Evolutionary conservation across 805 yeast genomes (phyloP).

Genomic region (Candida michaelii): DNA sequence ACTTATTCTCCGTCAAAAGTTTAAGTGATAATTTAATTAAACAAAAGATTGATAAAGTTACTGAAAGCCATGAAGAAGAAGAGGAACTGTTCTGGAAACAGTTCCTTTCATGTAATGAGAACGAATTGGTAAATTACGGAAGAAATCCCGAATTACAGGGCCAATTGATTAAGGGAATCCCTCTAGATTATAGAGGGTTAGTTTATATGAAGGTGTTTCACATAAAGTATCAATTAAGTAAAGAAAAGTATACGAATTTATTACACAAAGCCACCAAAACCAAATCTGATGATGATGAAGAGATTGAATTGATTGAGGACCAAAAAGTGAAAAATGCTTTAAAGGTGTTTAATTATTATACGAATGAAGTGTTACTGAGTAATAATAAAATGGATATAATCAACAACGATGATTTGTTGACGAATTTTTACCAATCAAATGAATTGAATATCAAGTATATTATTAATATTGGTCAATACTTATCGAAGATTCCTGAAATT

Average conservation of each 20-base stretch:
- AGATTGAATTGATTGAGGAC: constrained; percentile 16
- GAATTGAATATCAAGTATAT: constrained; percentile 19
- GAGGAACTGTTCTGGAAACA: constrained; percentile 10
- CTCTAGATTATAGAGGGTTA: constrained; percentile 27
- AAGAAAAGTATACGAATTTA: constrained; percentile 30
- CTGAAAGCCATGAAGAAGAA: not conserved
- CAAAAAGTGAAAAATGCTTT: constrained; percentile 24
- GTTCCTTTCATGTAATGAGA: constrained; percentile 9
- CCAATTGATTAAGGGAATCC: constrained; percentile 29
- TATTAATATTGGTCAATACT: constrained; percentile 19
- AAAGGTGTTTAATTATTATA: constrained; percentile 32
- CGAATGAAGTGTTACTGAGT: constrained; percentile 19
- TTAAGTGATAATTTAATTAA: constrained; percentile 10
- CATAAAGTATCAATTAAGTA: constrained; percentile 28
- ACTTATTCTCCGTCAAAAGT: constrained; percentile 13
- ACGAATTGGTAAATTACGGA: constrained; percentile 10
- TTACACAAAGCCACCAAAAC: constrained; percentile 24
- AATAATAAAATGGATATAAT: constrained; percentile 7
- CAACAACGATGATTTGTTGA: constrained; percentile 2
- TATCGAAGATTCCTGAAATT: constrained; percentile 19
- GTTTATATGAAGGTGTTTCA: constrained; percentile 34
- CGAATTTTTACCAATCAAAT: constrained; percentile 6
- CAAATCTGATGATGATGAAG: constrained; percentile 12
- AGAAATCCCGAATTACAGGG: constrained; percentile 19
- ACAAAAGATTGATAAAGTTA: constrained; percentile 2